Percentiles rank a stretch among this genome's conserved stretches.
phyloP scores from a whole-genome alignment of 1,284 basidiomycete genomes.

The Ceratobasidium sp. region DNA sequence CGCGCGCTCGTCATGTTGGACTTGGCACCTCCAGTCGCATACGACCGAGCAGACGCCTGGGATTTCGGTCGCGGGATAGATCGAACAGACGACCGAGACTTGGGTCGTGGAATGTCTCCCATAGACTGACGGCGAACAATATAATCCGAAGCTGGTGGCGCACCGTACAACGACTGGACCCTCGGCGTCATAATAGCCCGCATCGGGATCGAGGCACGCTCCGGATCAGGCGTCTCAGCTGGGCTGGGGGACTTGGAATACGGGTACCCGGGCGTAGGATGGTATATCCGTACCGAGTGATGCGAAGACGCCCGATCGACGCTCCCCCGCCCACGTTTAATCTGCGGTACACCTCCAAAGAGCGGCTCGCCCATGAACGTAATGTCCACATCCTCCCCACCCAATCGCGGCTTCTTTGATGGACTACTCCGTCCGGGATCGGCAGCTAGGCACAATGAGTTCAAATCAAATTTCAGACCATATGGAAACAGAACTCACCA shows the following conservation, averaged over 20 bases:
- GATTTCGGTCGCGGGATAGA: constrained; percentile 18
- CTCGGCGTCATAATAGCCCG: constrained; percentile 47
- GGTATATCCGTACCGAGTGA: constrained; percentile 7
- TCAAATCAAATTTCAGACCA: not conserved
- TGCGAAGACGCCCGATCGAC: constrained; percentile 30
- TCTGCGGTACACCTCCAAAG: constrained; percentile 28
- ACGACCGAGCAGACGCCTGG: constrained; percentile 25
- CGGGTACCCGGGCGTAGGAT: not conserved
- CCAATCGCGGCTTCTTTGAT: constrained; percentile 29
- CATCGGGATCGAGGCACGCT: constrained; percentile 45
- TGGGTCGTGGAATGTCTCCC: constrained; percentile 24
- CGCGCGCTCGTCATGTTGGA: constrained; percentile 34
- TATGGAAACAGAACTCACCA: constrained; percentile 14
- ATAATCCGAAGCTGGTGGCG: constrained; percentile 1
- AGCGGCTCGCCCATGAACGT: constrained; percentile 41
- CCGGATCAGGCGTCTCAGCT: constrained; percentile 21
- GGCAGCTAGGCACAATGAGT: not conserved
- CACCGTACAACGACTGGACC: constrained; percentile 42
- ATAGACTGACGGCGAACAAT: constrained; percentile 3
- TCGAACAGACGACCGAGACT: constrained; percentile 24
- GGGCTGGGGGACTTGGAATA: constrained; percentile 16
- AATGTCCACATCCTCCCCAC: constrained; percentile 36
- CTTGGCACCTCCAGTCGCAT: constrained; percentile 21
- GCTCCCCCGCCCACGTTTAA: constrained; percentile 26
- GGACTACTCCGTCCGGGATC: constrained; percentile 12